Evolutionary conservation across 169 alveolate genomes (phyloP), one percentile per base, ranked within the genome.

Genomic region (Plasmodium gallinaceum): DNA sequence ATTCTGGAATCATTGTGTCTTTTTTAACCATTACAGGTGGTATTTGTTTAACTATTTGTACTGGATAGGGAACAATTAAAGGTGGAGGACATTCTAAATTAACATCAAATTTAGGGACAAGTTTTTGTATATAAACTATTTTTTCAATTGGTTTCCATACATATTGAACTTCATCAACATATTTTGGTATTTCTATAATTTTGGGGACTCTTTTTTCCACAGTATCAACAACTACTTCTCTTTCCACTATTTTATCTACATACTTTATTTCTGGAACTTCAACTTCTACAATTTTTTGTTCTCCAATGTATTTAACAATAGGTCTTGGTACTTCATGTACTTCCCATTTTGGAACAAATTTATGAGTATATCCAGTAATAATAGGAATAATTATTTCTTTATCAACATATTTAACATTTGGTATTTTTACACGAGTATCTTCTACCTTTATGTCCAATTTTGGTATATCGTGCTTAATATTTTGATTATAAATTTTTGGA

Each of bases 71-170:
- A 5, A 95, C 96, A 48, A 95, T 93, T 80, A 95, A 94, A 54
- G 97, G 97, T 68, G 97, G 96, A 12, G 97, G 97, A 69, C 97
- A 95, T 71, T 94, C 96, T 51, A 95, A 94, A 65, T 93, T 92
- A 8, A 95, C 97, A 62, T 95, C 97, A 92, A 95, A 95, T 87
- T 93, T 93, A 9, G 97, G 97, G n/a, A 94, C 95, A 48, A 94
- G 90, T 37, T 93, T 90, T 45, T 94, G 96, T 66, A 95, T 93
- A 32, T 94, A 95, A 48, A 95, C 95, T 66, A 94, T 93, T 91
- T 95, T 95, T 89, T 95, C 96, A 39, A 95, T 95, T 45, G 96
- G 96, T 64, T 93, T 95, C 97, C 97, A 95, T 60, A 94, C 96
- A 65, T 95, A 95, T 83, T 95, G 78, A 18, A 95, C 95, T 65